Base-by-base conservation (phyloP, 2,329 filamentous ascomycete genomes). In the Myotisia sp. region DNA sequence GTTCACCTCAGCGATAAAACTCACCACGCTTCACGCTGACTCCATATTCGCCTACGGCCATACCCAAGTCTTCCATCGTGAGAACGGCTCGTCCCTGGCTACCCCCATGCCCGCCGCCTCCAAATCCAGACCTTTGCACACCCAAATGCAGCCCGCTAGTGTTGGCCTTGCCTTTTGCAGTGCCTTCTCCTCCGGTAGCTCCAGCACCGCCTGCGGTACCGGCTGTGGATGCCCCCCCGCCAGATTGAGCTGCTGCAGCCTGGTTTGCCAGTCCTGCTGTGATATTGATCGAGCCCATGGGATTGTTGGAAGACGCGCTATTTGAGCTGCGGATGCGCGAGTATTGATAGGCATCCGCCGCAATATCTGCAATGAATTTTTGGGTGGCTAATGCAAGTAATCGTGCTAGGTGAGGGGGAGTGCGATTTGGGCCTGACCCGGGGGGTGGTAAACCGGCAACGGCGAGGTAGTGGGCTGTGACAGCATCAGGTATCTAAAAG, bases 11-110 rank as follows among this genome's bases (percentile, higher is more conserved):
- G 49, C 86, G 71, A 58, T 98, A 98, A 54, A 95, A 98, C 63
- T 98, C 90, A 52, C 87, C 86, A 44, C 90, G 71, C 73, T 93
- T 95, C 34, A 95, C 81, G 54, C 93, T 98, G 34, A 98, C 85
- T 1, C 90, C 90, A 54, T 95, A 98, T 65, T 98, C 90, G 20
- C 82, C 82, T 19, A 95, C 87, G 1, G 90, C 90, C 85, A 95
- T 95, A 10, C 90, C 90, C 48, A 98, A 59, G 56, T 98, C 90
- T 61, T 98, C 90, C 90, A 98, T 95, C 1, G 90, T 95, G 42
- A 98, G 67, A 36, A 98, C 87, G 12, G 90, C 94, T 43, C 85
- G 71, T 43, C 92, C 92, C 62, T 92, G 83, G 5, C 58, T 59
- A 36, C 76, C 81, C 1, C 83, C 82, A 18, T 86, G 85, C 50